Evolutionary conservation across 805 yeast genomes (phyloP).

Genomic region (Yarrowia deformans): DNA sequence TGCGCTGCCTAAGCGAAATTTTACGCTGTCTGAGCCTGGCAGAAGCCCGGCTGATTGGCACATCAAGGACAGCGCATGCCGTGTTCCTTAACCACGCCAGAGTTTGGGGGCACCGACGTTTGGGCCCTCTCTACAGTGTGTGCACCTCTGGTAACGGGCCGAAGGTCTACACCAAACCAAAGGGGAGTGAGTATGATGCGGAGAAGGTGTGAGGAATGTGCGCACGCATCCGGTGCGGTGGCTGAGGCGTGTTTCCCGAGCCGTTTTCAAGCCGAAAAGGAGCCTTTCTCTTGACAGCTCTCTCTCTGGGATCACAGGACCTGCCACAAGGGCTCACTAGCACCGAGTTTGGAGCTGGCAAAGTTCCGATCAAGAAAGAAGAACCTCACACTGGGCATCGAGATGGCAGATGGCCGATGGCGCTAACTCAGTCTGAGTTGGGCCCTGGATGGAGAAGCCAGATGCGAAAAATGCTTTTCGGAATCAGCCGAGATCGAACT

Average conservation of each 20-base stretch:
- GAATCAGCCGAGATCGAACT: background rate
- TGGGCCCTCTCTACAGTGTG: background rate
- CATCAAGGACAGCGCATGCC: background rate
- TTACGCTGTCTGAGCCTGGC: background rate
- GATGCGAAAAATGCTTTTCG: background rate
- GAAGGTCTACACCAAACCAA: background rate
- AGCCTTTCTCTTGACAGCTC: too few relatives aligned
- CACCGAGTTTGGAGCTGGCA: background rate
- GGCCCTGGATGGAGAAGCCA: slow-evolving; percentile 2
- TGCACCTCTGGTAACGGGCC: background rate
- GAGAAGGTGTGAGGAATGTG: background rate
- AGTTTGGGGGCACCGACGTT: background rate
- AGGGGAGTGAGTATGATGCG: background rate
- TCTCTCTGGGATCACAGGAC: too few relatives aligned
- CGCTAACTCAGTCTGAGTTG: background rate
- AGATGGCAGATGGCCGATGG: background rate
- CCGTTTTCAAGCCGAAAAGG: too few relatives aligned
- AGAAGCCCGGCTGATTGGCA: slow-evolving; percentile 5
- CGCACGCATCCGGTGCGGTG: too few relatives aligned
- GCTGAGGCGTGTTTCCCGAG: too few relatives aligned
- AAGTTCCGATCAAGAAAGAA: slow-evolving; percentile 8
- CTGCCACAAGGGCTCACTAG: background rate
- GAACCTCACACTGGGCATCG: background rate
- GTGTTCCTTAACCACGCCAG: slow-evolving; percentile 8
- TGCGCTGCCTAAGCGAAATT: slow-evolving; percentile 24